Evolutionary conservation across 1,139 yeast genomes (phyloP).

Genomic region (Pichia sp.): DNA sequence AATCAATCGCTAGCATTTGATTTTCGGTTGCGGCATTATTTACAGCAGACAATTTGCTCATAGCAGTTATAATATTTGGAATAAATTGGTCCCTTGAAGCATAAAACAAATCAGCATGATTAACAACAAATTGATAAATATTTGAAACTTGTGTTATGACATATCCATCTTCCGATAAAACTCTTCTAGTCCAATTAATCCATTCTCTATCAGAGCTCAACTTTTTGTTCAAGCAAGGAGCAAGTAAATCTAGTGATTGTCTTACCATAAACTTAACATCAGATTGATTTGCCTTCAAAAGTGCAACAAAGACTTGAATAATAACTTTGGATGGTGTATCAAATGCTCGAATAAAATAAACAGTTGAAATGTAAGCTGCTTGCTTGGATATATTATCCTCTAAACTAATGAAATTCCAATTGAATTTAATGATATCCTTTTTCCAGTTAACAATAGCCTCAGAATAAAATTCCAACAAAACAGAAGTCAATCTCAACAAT

Average conservation of each 20-base stretch:
- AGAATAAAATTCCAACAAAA: conserved; percentile 67
- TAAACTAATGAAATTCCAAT: conserved; percentile 87
- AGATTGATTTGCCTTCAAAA: conserved; percentile 75
- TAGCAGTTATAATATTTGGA: conserved; percentile 85
- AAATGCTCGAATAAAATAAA: conserved; percentile 79
- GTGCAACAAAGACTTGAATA: conserved; percentile 86
- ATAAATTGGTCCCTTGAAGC: conserved; percentile 85
- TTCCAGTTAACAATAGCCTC: conserved; percentile 53
- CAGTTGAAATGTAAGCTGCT: conserved; percentile 84
- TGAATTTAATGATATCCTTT: conserved; percentile 85
- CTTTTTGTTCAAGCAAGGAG: conserved; percentile 79
- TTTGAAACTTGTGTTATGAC: conserved; percentile 78
- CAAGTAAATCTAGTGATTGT: conserved; percentile 81
- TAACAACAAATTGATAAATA: conserved; percentile 83
- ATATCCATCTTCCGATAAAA: conserved; percentile 83
- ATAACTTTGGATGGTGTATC: conserved; percentile 88
- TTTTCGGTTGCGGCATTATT: conserved; percentile 78
- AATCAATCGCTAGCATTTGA: conserved; percentile 78
- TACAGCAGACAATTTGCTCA: conserved; percentile 83
- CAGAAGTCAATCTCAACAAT: conserved; percentile 72
- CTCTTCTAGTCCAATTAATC: conserved; percentile 95
- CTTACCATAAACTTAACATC: conserved; percentile 81
- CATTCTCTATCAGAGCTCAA: conserved; percentile 68
- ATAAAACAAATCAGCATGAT: conserved; percentile 78
- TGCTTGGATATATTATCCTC: conserved; percentile 90